A percentile compares a stretch with the other conserved stretches of the same genome.
Evolutionary conservation across 2,329 filamentous ascomycete species (phyloP).

Genomic region (Trichoderma aggressivum): DNA sequence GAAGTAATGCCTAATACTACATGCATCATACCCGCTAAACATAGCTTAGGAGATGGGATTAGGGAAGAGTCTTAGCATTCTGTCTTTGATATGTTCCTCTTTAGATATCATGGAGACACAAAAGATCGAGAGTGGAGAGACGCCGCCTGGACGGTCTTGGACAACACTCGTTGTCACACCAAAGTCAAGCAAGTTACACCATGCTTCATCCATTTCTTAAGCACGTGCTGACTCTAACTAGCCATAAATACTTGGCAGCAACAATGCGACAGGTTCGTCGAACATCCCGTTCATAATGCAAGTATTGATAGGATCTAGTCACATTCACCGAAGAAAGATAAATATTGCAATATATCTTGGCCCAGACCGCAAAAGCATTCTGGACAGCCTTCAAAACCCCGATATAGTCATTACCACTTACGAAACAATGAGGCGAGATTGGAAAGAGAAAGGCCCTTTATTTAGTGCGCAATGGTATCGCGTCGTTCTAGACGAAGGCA

Average conservation of each 20-base stretch:
- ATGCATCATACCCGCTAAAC: not conserved
- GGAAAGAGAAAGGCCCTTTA: not conserved
- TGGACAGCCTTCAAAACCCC: not conserved
- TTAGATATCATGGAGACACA: conserved; percentile 23
- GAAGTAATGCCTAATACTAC: not conserved
- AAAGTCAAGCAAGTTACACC: conserved; percentile 11
- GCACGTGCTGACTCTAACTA: conserved; percentile 23
- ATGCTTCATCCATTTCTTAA: fast-evolving
- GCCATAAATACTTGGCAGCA: conserved; percentile 30
- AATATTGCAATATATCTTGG: not conserved
- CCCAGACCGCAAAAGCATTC: not conserved
- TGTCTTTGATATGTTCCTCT: conserved; percentile 29
- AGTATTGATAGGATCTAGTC: not conserved
- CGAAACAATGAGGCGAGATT: conserved; percentile 32
- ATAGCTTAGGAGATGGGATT: conserved; percentile 34
- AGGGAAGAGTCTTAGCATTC: conserved; percentile 31
- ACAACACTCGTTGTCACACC: conserved; percentile 23
- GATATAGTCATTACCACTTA: conserved; percentile 34
- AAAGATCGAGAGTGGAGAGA: not conserved
- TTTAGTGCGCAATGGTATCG: conserved; percentile 29
- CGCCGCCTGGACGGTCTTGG: conserved; percentile 22
- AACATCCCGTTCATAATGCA: not conserved
- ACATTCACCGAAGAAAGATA: not conserved
- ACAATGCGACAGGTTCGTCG: conserved; percentile 1
- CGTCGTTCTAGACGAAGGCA: conserved; percentile 41